Base-by-base conservation (phyloP, 352 stramenopile genomes). In the Globisporangium acanthophoron region DNA sequence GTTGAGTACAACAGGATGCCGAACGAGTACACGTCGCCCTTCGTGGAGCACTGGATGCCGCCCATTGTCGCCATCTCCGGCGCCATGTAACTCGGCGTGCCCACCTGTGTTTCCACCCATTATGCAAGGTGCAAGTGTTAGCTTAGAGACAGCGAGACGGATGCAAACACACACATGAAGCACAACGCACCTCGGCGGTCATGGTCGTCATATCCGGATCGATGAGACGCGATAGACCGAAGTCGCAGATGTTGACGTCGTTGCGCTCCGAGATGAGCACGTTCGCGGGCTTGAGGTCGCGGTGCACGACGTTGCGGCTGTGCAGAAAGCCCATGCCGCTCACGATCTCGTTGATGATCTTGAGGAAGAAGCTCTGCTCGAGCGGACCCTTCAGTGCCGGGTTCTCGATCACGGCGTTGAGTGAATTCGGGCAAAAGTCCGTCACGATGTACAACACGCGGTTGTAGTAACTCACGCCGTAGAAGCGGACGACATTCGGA, bases 191-290 rank as follows among this genome's bases (percentile, higher is more conserved):
- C 64, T 94, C 85, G 33, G 85, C 85, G 3, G 85, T 94, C 85
- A 94, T 94, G 5, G 80, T 88, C 9, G 81, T 94, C 47, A 82
- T 87, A 43, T 94, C 85, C 1, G 83, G 80, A 52, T 94, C 85
- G 45, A 94, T 92, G 43, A 94, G 70, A 11, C 85, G 64, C 31
- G 85, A 96, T 21, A 98, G 82, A 2, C 94, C 94, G 73, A 98
- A 97, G 69, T 98, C 92, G 58, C 92, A 97, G 52, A 98, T 90
- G 62, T 97, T 98, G 29, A 98, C 73, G 50, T 96, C 80, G 50
- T 96, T 87, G 39, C 74, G 90, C 43, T 92, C 85, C 46, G 91
- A 90, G 56, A 98, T 94, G 27, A 96, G 62, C 50, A 96, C 82
- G 66, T 96, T 96, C 33, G 84, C 82, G 1, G 86, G 87, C 56